Base-by-base conservation (phyloP, 768 basidiomycete genomes). In the Suillus discolor region DNA sequence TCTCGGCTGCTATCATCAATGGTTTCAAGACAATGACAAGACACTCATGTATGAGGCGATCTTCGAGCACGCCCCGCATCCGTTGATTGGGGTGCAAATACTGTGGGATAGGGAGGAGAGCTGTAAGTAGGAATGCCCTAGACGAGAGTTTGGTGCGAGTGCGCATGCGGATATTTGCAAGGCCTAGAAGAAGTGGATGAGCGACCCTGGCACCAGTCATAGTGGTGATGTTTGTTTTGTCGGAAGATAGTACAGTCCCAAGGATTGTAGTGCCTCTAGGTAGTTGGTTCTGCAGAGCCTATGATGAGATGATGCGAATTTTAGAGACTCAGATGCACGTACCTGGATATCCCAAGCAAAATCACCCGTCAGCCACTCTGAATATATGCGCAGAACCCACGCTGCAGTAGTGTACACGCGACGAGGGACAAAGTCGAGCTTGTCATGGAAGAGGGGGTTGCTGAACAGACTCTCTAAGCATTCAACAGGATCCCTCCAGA, bases 201-300 rank as follows among this genome's bases (percentile, higher is more conserved):
- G 69, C 54, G 42, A 63, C 47, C 25, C 49, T 15, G 34, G 67
- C 59, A 28, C 65, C 61, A 2, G 42, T 65, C 34, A 66, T 62
- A 16, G 57, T 42, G 4, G 65, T 62, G 7, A 66, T 53, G 65
- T 71, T 70, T 18, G 79, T 77, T 64, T 78, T 79, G 65, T 79
- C 75, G 1, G 73, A 76, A 23, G 74, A 73, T 8, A 73, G 59
- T 20, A 79, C 69, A 1, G 71, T 67, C 12, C 78, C 75, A 9
- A 79, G 67, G 36, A 79, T 64, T 7, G 76, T 78, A 39, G 39
- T 5, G 39, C 39, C 39, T 39, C 39, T 39, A 39, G 39, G 39
- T 39, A 39, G 39, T 39, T 39, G 39, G 39, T 39, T 39, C 39
- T 39, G 39, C 39, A 1, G 71, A 67, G 4, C 74, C 77, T 6